Percentiles rank a stretch among this genome's conserved stretches.
These are phyloP conservation scores for Coemansia sp. DNA, from an alignment of 192 early-diverging fungal species.

Conservation along the genomic window DNA sequence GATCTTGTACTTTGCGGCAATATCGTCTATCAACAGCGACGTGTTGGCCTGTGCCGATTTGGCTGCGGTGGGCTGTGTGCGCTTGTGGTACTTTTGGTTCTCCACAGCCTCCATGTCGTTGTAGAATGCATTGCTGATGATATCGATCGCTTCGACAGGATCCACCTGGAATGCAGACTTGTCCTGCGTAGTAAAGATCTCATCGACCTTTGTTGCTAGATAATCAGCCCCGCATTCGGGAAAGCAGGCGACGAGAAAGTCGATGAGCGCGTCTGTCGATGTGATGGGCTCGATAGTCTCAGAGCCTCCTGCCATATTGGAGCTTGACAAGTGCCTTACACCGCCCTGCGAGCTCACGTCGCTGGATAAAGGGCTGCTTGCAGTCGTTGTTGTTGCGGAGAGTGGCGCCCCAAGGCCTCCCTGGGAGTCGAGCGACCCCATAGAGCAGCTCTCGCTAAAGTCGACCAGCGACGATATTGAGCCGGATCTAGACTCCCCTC, in stretches of 20 bases:
- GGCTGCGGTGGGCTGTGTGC: background rate
- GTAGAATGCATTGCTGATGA: constrained; percentile 44
- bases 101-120: constrained; percentile 42
- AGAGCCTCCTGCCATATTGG: background rate
- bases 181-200: constrained; percentile 19
- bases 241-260: constrained; percentile 43
- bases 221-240: constrained; percentile 47
- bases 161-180: constrained; percentile 23
- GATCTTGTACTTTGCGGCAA: background rate
- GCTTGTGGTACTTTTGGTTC: constrained; percentile 22
- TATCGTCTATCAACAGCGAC: background rate
- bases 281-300: constrained; percentile 30
- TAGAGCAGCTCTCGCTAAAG: background rate
- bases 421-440: background rate
- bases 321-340: background rate
- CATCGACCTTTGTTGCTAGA: constrained; percentile 21
- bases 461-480: background rate
- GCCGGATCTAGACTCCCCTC: constrained; percentile 1
- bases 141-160: constrained; percentile 46
- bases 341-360: background rate
- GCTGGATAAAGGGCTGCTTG: background rate
- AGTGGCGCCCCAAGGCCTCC: background rate
- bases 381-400: background rate
- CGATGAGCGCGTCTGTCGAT: constrained; percentile 25
- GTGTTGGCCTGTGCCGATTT: background rate